These are phyloP conservation scores for Tardiomyces digboiensis DNA, from an alignment of 1,139 yeast genomes.

Conservation along the genomic window DNA sequence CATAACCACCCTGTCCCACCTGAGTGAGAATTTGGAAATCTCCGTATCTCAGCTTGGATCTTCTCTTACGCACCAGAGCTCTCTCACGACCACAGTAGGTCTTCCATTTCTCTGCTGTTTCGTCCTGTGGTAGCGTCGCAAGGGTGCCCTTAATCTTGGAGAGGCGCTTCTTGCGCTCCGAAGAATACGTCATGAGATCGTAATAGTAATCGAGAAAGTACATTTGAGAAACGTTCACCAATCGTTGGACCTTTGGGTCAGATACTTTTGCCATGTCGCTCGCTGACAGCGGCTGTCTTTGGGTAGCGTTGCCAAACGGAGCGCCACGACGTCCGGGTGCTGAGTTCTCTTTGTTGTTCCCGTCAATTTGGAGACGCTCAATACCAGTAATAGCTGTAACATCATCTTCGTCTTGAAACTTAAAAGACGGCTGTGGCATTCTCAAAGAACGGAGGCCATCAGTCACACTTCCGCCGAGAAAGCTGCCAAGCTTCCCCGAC, in stretches of 20 bases:
- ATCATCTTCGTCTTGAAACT: conserved; percentile 13
- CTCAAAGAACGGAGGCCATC: conserved; percentile 10
- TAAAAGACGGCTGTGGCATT: conserved; percentile 6
- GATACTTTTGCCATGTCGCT: conserved; percentile 36
- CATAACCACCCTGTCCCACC: conserved; percentile 99
- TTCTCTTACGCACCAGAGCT: conserved; percentile 73
- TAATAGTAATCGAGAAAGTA: conserved; percentile 91
- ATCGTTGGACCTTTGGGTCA: conserved; percentile 70
- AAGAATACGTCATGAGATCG: conserved; percentile 90
- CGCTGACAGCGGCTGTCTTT: background rate
- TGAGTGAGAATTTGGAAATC: conserved; percentile 96
- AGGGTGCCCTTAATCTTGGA: conserved; percentile 48
- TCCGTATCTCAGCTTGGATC: conserved; percentile 87
- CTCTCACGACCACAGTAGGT: conserved; percentile 80
- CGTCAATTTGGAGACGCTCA: conserved; percentile 12
- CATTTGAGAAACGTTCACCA: conserved; percentile 72
- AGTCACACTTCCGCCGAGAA: conserved; percentile 9
- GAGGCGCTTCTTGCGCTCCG: conserved; percentile 74
- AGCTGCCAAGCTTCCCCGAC: conserved; percentile 10
- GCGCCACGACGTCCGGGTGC: conserved; percentile 2
- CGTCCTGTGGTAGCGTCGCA: conserved; percentile 37
- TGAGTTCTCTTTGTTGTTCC: conserved; percentile 4
- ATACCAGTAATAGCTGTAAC: conserved; percentile 16
- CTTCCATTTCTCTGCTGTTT: conserved; percentile 66
- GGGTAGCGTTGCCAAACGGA: conserved; percentile 5